A percentile compares a stretch with the other conserved stretches of the same genome.
Conservation (phyloP, 2,329 filamentous ascomycete species). For the Magnaporthiopsis poae region DNA sequence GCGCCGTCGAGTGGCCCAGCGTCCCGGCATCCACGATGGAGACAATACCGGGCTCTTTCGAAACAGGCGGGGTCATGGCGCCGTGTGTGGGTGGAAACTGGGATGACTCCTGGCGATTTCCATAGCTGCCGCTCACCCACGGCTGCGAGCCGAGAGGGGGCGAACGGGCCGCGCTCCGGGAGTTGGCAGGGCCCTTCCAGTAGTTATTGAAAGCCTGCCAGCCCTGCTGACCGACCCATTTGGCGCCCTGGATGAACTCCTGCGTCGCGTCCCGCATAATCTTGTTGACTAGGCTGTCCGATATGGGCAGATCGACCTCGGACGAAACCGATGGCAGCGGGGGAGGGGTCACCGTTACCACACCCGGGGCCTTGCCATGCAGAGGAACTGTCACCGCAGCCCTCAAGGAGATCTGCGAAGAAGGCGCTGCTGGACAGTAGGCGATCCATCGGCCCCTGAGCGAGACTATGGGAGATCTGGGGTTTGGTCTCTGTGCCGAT, state of each 20-base stretch:
- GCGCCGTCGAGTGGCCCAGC: conserved; percentile 40
- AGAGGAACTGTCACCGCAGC: conserved; percentile 52
- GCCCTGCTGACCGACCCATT: conserved; percentile 68
- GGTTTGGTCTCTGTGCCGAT: conserved; percentile 29
- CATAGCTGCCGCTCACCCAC: conserved; percentile 33
- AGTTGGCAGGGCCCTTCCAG: conserved; percentile 51
- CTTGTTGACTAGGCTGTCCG: conserved; percentile 63
- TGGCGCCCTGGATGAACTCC: conserved; percentile 63
- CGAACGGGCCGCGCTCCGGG: conserved; percentile 35
- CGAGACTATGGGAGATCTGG: conserved; percentile 56
- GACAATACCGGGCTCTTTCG: conserved; percentile 62
- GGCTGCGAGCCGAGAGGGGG: conserved; percentile 32
- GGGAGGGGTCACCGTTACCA: conserved; percentile 55
- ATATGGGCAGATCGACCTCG: conserved; percentile 61
- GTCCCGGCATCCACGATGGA: conserved; percentile 63
- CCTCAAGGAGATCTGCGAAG: conserved; percentile 59
- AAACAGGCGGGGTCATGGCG: conserved; percentile 43
- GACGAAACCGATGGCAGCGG: conserved; percentile 58
- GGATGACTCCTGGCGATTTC: conserved; percentile 35
- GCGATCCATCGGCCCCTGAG: conserved; percentile 67
- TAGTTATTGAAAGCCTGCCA: conserved; percentile 71
- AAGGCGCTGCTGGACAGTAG: conserved; percentile 63
- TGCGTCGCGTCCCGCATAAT: conserved; percentile 72
- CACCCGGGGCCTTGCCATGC: conserved; percentile 44
- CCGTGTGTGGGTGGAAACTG: conserved; percentile 72